Conservation (phyloP, 2,329 filamentous ascomycete genomes). For the Fusarium torreyae region DNA sequence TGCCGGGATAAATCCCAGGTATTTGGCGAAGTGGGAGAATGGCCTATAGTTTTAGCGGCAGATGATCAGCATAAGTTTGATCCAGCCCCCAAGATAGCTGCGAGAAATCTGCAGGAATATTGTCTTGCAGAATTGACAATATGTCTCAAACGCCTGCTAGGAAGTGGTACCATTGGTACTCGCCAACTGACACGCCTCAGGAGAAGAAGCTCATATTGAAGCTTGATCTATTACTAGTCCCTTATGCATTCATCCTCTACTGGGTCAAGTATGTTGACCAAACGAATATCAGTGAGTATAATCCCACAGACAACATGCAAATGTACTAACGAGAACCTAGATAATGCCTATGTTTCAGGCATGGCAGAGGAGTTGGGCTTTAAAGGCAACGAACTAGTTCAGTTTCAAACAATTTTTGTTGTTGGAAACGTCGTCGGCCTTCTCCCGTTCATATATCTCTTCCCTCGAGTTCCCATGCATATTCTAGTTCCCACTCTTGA, state of each 20-base stretch:
- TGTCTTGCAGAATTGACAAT: not conserved
- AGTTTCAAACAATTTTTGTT: constrained; percentile 41
- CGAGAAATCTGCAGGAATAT: not conserved
- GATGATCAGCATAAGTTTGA: not conserved
- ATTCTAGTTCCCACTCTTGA: not conserved
- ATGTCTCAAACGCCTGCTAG: constrained; percentile 25
- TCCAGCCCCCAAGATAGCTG: not conserved
- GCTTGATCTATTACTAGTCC: constrained; percentile 69
- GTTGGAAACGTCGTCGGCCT: constrained; percentile 40
- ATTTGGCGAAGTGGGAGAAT: not conserved
- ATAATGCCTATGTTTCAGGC: constrained; percentile 39
- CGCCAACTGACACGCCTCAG: constrained; percentile 60
- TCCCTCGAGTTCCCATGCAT: not conserved
- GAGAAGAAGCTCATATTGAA: constrained; percentile 64
- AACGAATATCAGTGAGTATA: constrained; percentile 43
- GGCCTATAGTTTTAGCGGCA: not conserved
- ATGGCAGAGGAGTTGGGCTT: constrained; percentile 40
- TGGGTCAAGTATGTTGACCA: constrained; percentile 44
- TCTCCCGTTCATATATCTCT: constrained; percentile 2
- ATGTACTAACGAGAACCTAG: constrained; percentile 19
- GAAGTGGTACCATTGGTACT: constrained; percentile 61
- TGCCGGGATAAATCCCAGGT: not conserved
- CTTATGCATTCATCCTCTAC: constrained; percentile 56
- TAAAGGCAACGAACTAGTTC: constrained; percentile 35
- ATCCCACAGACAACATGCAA: no score